Percentiles rank a stretch among this genome's conserved stretches.
These are phyloP conservation scores for Boletus coccyginus DNA, from an alignment of 768 basidiomycete genomes.

Conservation along the genomic window DNA sequence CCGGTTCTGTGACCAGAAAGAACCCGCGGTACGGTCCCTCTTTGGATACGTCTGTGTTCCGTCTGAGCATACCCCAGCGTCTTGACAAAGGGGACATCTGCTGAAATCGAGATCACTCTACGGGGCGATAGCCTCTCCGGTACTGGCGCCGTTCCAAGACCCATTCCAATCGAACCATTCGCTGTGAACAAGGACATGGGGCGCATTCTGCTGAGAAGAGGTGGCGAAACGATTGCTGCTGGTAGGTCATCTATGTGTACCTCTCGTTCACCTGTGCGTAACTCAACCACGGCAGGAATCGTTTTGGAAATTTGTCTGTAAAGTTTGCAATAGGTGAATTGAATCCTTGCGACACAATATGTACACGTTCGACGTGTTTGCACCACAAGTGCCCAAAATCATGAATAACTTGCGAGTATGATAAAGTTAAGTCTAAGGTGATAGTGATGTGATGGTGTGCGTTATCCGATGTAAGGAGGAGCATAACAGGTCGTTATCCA, in stretches of 20 bases:
- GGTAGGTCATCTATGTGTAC: conserved; percentile 42
- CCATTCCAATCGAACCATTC: conserved; percentile 87
- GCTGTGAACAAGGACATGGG: conserved; percentile 95
- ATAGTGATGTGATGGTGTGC: conserved; percentile 7
- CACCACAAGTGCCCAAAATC: not conserved
- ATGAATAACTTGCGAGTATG: conserved; percentile 13
- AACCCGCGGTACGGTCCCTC: conserved; percentile 65
- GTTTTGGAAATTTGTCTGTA: conserved; percentile 39
- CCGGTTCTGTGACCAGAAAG: conserved; percentile 67
- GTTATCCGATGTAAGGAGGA: conserved; percentile 12
- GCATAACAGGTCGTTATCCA: conserved; percentile 18
- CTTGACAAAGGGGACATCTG: conserved; percentile 78
- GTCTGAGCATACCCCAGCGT: conserved; percentile 51
- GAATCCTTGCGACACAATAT: conserved; percentile 2
- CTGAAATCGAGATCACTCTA: conserved; percentile 80
- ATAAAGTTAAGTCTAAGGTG: conserved; percentile 21
- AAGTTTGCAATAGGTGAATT: conserved; percentile 5
- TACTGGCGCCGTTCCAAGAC: conserved; percentile 41
- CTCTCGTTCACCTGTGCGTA: not conserved
- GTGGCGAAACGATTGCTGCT: conserved; percentile 93
- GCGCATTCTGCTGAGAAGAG: conserved; percentile 77
- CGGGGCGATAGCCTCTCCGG: conserved; percentile 55
- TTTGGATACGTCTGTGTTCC: not conserved
- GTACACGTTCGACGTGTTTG: conserved; percentile 20
- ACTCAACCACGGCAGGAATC: conserved; percentile 38